phyloP scores from a whole-genome alignment of 2,329 filamentous ascomycete genomes.

The Colletotrichum sidae region DNA sequence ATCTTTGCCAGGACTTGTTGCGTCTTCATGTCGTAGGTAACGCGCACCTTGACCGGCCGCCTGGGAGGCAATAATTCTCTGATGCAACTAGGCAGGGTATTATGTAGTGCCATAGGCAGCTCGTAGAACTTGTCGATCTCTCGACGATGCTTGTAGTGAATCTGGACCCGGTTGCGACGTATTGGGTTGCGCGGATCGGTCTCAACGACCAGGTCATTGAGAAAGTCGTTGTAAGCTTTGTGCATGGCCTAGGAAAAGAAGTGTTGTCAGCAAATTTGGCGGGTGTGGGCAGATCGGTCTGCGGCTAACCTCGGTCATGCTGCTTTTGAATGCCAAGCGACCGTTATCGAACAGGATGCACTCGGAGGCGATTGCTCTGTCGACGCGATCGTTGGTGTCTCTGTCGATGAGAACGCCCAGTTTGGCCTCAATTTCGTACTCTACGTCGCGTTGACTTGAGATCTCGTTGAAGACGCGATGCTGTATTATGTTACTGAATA shows the following conservation, averaged over 20 bases:
- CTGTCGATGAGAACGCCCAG: conserved; percentile 84
- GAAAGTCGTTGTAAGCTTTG: conserved; percentile 82
- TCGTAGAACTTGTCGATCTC: conserved; percentile 89
- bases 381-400: conserved; percentile 75
- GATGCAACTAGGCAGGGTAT: conserved; percentile 73
- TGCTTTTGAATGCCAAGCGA: conserved; percentile 81
- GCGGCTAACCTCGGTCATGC: conserved; percentile 83
- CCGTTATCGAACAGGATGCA: conserved; percentile 73
- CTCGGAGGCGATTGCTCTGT: conserved; percentile 76
- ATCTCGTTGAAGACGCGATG: conserved; percentile 75
- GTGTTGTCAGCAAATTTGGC: not conserved
- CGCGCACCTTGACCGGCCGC: conserved; percentile 72
- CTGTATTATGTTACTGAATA: conserved; percentile 78
- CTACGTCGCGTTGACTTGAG: conserved; percentile 68
- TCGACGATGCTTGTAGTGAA: conserved; percentile 84
- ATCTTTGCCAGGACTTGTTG: conserved; percentile 81
- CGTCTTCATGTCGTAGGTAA: conserved; percentile 81
- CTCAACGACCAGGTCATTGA: conserved; percentile 76
- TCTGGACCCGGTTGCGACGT: conserved; percentile 64
- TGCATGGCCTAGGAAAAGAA: conserved; percentile 75
- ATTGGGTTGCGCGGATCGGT: conserved; percentile 66
- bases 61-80: conserved; percentile 69
- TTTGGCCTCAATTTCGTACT: conserved; percentile 95
- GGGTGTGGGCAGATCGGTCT: not conserved
- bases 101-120: conserved; percentile 69